Evolutionary conservation across 1,139 yeast species (phyloP), one percentile per base, ranked within the genome.

Genomic region (Taiozyma sp.): DNA sequence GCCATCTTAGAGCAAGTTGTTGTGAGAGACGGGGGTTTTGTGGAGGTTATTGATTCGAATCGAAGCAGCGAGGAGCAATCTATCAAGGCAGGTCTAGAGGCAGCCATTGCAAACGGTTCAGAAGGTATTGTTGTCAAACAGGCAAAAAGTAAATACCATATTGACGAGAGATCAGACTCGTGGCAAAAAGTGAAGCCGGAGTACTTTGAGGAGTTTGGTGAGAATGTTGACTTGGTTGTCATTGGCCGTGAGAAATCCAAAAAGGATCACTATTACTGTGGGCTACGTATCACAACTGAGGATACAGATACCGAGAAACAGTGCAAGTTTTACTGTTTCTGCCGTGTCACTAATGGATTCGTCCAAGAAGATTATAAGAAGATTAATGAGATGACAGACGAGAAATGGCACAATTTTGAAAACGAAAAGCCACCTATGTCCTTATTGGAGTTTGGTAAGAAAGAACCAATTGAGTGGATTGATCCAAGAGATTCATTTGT

Each of bases 151-250:
- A 70, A 68, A 23, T 93, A 93, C 65, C 65, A 70, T 7, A 75
- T 87, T 14, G 91, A 83, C 23, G 76, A 75, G 46, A 71, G 92
- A 50, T 75, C 76, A 45, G 76, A 76, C 30, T 70, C 75, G 23
- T 92, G 98, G 97, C 72, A 89, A 29, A 93, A 93, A 63, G 80
- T 92, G 2, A 93, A 93, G 65, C 98, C 98, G 0, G 97, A 92
- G 59, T 92, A 91, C 65, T 72, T 91, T 53, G 87, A 83, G 53
- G 90, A 87, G 50, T 87, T 87, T 67, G 96, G 96, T 9, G 96
- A 90, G 56, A 87, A 87, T 60, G 71, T 92, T 57, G 99, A 93
- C 67, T 67, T 91, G 45, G 74, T 83, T 2, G 80, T 93, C 0
- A 81, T 92, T 53, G 98, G 97, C 0, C 85, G 85, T 50, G 82